Base-by-base conservation (phyloP, 164 flowering plant species). In the Tetrastigma voinierianum region DNA sequence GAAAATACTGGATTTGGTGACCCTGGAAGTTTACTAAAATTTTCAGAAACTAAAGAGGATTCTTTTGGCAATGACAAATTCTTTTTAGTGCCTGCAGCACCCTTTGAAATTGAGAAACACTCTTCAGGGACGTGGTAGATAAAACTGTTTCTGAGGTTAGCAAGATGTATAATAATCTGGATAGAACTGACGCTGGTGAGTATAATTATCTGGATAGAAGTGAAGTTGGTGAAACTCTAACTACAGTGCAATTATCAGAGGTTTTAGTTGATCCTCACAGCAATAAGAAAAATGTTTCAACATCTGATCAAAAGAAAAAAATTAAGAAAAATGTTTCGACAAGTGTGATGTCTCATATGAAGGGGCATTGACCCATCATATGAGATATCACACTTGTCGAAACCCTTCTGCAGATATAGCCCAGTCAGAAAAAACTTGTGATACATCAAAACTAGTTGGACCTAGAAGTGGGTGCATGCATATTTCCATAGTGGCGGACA, bases 161-260 rank as follows among this genome's bases (percentile, higher is more conserved):
- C 11, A 20, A 66, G 46, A 13, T 43, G 15, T 20, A 45, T 19
- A 19, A 17, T n/a, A 12, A 12, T 53, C 15, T 10, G 5, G 25
- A 64, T 19, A 44, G 15, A 40, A 12, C 43, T 44, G 51, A 54
- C 3, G 40, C 23, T 24, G 65, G 24, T 21, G 43, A 14, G 17
- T 14, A 45, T 44, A 44, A 9, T 59, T 15, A 14, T 59, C 45
- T 23, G 17, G 19, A 51, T 53, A 18, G 19, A 17, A 17, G 12
- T 18, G 56, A 53, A 12, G 21, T 57, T 57, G 59, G 23, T 57
- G 59, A 24, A 32, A 32, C 40, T 32, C 7, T 32, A 32, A 32
- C 40, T 32, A 32, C 40, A 32, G 40, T 62, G 61, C 65, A 68
- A 64, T 57, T 25, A 51, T 58, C 65, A 53, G 71, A 64, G 52